These are phyloP conservation scores for Geotrichum phurueaensis DNA, from an alignment of 1,139 yeast species.

Conservation along the genomic window DNA sequence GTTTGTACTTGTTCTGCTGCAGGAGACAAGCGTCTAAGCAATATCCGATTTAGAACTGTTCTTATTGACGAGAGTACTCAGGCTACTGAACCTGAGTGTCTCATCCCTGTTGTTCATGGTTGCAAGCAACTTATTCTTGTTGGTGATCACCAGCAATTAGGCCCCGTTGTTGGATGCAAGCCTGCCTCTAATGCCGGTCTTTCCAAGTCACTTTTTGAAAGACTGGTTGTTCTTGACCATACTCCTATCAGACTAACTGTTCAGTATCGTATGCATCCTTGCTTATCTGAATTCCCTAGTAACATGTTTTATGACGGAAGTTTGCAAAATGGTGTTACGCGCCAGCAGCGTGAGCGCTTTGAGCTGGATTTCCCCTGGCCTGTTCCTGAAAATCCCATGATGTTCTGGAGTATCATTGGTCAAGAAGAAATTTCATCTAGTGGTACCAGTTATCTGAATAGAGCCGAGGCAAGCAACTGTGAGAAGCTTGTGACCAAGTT, in stretches of 20 bases:
- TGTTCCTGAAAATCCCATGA: slow-evolving; percentile 72
- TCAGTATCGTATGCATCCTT: slow-evolving; percentile 94
- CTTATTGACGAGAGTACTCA: slow-evolving; percentile 91
- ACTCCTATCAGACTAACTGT: slow-evolving; percentile 82
- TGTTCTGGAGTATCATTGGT: slow-evolving; percentile 91
- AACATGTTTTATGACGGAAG: slow-evolving; percentile 92
- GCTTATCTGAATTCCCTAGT: slow-evolving; percentile 78
- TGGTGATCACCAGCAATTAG: slow-evolving; percentile 94
- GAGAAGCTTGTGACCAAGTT: slow-evolving; percentile 71
- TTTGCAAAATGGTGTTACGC: slow-evolving; percentile 83
- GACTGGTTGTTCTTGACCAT: slow-evolving; percentile 78
- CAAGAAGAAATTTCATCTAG: slow-evolving; percentile 79
- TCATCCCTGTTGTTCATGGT: slow-evolving; percentile 84
- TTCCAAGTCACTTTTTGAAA: slow-evolving; percentile 77
- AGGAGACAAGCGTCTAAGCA: slow-evolving; percentile 59
- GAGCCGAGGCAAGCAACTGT: slow-evolving; percentile 88
- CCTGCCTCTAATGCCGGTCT: slow-evolving; percentile 83
- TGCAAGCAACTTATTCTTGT: slow-evolving; percentile 84
- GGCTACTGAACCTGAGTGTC: slow-evolving; percentile 86
- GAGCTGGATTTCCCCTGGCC: slow-evolving; percentile 85
- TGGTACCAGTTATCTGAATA: slow-evolving; percentile 80
- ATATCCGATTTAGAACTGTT: slow-evolving; percentile 61
- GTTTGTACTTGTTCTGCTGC: slow-evolving; percentile 94
- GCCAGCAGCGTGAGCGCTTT: slow-evolving; percentile 56
- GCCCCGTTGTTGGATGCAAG: slow-evolving; percentile 79